A percentile compares a stretch with the other conserved stretches of the same genome.
phyloP scores from a whole-genome alignment of 306 rosid species.

The Castanea mollissima region DNA sequence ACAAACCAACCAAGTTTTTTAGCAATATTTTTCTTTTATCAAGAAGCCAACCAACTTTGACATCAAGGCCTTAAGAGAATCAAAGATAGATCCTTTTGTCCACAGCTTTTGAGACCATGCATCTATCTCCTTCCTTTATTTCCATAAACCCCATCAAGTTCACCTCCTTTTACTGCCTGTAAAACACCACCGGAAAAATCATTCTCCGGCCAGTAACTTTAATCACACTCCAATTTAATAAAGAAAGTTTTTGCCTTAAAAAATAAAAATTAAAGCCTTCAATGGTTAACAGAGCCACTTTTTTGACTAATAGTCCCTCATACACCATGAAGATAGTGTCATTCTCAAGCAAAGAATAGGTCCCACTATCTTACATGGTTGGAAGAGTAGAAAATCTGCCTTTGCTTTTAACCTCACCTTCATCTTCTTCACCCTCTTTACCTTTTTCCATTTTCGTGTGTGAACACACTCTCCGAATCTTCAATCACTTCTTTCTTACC shows the following conservation, averaged over 20 bases:
- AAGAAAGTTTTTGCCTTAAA: conserved; percentile 3
- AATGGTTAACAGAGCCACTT: conserved; percentile 35
- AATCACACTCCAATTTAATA: conserved; percentile 10
- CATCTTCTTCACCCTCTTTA: conserved; percentile 30
- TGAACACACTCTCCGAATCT: conserved; percentile 24
- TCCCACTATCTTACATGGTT: conserved; percentile 50
- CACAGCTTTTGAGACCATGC: conserved; percentile 81
- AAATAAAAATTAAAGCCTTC: conserved; percentile 7
- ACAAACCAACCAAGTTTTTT: conserved; percentile 25
- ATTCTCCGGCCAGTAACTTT: conserved; percentile 34
- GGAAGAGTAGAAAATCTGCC: conserved; percentile 61
- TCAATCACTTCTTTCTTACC: background rate
- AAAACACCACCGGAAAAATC: conserved; percentile 34
- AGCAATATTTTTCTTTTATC: background rate
- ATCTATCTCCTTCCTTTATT: conserved; percentile 43
- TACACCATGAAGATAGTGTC: conserved; percentile 57
- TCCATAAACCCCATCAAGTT: conserved; percentile 63
- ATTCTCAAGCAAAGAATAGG: conserved; percentile 64
- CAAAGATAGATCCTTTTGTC: conserved; percentile 84
- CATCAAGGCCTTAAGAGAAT: conserved; percentile 59
- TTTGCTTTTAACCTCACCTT: conserved; percentile 49
- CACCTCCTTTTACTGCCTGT: conserved; percentile 48
- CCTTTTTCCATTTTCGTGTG: conserved; percentile 31
- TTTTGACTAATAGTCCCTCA: conserved; percentile 54
- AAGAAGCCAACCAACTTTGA: conserved; percentile 71